These are phyloP conservation scores for Penium margaritaceum DNA, from an alignment of 139 green algal genomes.

Conservation along the genomic window DNA sequence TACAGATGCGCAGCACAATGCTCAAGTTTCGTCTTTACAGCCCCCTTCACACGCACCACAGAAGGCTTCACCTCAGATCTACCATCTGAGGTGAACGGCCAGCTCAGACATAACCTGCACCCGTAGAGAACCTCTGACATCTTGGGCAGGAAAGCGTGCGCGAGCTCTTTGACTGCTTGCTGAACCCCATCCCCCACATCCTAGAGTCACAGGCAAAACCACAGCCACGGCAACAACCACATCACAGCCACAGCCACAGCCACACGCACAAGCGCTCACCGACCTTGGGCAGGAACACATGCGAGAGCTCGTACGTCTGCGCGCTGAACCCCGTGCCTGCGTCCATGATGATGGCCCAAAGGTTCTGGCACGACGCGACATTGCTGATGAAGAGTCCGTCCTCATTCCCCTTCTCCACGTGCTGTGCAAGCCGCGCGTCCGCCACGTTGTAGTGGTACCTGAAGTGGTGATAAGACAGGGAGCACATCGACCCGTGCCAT, in stretches of 20 bases:
- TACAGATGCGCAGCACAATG: no score
- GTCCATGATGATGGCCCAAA: slow-evolving; percentile 93
- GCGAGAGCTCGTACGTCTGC: slow-evolving; percentile 57
- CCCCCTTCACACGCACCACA: no score
- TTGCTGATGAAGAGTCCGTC: slow-evolving; percentile 88
- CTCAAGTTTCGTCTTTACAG: no score
- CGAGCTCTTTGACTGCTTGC: slow-evolving; percentile 45
- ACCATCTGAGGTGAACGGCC: no score
- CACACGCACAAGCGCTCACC: not conserved
- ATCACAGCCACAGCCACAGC: no score
- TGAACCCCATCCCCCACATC: not conserved
- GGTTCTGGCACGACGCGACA: slow-evolving; percentile 91
- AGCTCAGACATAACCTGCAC: no score
- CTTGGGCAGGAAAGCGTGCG: slow-evolving; percentile 89
- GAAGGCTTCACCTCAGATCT: no score
- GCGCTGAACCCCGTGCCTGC: slow-evolving; percentile 82
- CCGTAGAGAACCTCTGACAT: no score
- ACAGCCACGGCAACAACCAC: no score
- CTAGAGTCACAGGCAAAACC: not conserved
- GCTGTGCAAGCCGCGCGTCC: slow-evolving; percentile 81
- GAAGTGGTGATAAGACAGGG: no score
- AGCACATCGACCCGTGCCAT: not conserved
- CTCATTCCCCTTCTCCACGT: slow-evolving; percentile 91
- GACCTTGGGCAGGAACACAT: slow-evolving; percentile 89
- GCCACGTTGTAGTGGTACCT: slow-evolving; percentile 98